These are phyloP conservation scores for Echinochloa phyllopogon DNA, from an alignment of 176 grass and related monocot species.

Conservation along the genomic window DNA sequence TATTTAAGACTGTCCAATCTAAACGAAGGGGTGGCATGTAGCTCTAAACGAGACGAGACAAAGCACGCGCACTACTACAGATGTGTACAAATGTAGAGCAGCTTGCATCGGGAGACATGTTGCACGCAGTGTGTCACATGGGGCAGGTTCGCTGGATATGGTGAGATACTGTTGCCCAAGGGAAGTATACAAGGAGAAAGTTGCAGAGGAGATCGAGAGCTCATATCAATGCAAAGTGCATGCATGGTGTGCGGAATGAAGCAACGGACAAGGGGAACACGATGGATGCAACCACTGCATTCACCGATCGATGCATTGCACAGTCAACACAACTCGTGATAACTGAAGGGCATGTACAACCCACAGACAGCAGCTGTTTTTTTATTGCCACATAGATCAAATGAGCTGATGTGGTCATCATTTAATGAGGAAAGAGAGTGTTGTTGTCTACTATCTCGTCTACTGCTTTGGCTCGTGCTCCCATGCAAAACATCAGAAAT, in stretches of 20 bases:
- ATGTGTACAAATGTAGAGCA: not conserved
- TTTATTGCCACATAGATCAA: too few relatives aligned
- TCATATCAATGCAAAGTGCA: not conserved
- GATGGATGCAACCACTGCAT: not conserved
- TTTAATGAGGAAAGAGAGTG: too few relatives aligned
- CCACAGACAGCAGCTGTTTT: too few relatives aligned
- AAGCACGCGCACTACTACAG: not conserved
- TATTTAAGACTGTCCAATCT: not conserved
- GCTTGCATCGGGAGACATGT: constrained; percentile 2
- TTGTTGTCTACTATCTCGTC: too few relatives aligned
- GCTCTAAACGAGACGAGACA: constrained; percentile 21
- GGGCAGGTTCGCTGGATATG: constrained; percentile 7
- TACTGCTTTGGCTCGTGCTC: too few relatives aligned
- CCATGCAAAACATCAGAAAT: too few relatives aligned
- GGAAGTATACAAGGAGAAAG: constrained; percentile 48
- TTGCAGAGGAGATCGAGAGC: not conserved
- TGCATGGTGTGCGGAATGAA: not conserved
- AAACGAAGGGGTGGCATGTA: not conserved
- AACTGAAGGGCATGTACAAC: too few relatives aligned
- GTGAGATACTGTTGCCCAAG: not conserved
- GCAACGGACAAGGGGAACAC: constrained; percentile 42
- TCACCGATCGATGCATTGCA: not conserved
- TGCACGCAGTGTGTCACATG: constrained; percentile 32
- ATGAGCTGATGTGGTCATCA: too few relatives aligned
- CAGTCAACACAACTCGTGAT: not conserved